These are phyloP conservation scores for Pseudonitzschia multiseries DNA, from an alignment of 108 stramenopile species.

Conservation along the genomic window DNA sequence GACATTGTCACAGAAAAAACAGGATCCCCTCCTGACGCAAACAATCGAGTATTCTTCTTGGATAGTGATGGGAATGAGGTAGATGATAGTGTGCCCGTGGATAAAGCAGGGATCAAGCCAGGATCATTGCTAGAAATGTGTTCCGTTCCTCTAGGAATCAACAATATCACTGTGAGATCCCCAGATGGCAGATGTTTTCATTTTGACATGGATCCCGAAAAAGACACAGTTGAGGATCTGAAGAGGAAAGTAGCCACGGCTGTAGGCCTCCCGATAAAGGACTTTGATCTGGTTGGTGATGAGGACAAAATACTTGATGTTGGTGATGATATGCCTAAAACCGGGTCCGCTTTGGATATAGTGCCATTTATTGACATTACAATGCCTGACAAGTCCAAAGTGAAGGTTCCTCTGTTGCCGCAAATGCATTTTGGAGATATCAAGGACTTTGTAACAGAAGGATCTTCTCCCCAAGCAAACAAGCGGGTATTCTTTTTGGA, in stretches of 20 bases:
- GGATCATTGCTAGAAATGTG: background rate
- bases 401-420: conserved; percentile 19
- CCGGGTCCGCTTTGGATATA: background rate
- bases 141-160: too few species aligned
- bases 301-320: conserved; percentile 1
- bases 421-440: conserved; percentile 21
- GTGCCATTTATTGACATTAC: conserved; percentile 13
- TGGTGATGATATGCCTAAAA: background rate
- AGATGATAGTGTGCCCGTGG: too few species aligned
- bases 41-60: conserved; percentile 6
- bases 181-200: too few species aligned
- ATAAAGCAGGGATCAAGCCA: background rate
- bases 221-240: too few species aligned
- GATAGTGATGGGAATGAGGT: too few species aligned
- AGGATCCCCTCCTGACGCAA: conserved; percentile 5
- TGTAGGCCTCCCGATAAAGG: background rate
- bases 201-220: too few species aligned
- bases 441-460: conserved; percentile 27
- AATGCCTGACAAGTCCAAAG: conserved; percentile 4
- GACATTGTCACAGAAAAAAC: background rate
- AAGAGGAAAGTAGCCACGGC: too few species aligned
- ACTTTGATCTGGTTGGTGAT: background rate
- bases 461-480: conserved; percentile 9
- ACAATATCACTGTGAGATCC: background rate
- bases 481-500: conserved; percentile 32